These are phyloP conservation scores for Serendipita sp. DNA, from an alignment of 768 basidiomycete species.

Conservation along the genomic window DNA sequence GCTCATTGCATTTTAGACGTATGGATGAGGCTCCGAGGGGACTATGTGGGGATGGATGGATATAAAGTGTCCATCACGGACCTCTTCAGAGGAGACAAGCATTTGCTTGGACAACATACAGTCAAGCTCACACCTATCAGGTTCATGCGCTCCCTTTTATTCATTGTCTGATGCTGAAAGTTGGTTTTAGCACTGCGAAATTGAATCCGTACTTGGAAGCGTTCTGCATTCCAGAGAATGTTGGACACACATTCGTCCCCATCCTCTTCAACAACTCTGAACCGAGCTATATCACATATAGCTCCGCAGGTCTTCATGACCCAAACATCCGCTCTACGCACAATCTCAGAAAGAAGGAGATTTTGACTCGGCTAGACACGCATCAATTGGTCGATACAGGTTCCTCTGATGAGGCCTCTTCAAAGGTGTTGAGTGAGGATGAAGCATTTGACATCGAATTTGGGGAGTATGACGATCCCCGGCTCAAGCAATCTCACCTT, in stretches of 20 bases:
- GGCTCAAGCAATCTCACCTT: constrained; percentile 11
- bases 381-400: constrained; percentile 49
- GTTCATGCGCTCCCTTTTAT: constrained; percentile 12
- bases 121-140: constrained; percentile 83
- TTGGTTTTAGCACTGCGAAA: constrained; percentile 51
- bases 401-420: constrained; percentile 29
- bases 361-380: constrained; percentile 40
- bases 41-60: constrained; percentile 4
- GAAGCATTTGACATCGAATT: constrained; percentile 57
- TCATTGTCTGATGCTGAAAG: not conserved
- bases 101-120: constrained; percentile 61
- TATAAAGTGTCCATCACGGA: constrained; percentile 17
- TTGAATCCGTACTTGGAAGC: constrained; percentile 61
- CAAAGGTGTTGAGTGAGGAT: constrained; percentile 19
- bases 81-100: constrained; percentile 16
- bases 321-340: constrained; percentile 15
- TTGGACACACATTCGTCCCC: constrained; percentile 51
- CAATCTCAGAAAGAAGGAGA: constrained; percentile 30
- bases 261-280: constrained; percentile 81
- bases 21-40: not conserved
- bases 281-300: constrained; percentile 56
- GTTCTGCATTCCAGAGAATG: constrained; percentile 50
- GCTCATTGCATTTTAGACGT: not conserved
- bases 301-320: constrained; percentile 47
- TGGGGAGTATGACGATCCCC: constrained; percentile 39